Base-by-base conservation (phyloP, 78 protist species). In the Dictyostelium discoideum region DNA sequence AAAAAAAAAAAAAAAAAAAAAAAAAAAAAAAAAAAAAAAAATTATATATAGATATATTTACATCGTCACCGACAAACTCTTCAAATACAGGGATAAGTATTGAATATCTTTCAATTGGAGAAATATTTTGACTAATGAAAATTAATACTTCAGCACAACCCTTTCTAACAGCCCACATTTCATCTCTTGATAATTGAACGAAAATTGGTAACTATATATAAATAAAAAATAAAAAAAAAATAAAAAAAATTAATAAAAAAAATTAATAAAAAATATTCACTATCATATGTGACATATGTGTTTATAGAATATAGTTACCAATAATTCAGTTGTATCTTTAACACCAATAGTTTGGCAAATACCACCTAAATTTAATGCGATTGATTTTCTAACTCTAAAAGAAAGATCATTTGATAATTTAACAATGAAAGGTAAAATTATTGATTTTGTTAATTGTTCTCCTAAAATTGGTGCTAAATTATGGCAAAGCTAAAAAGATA, bases 161-260 rank as follows among this genome's bases (percentile, higher is more conserved):
- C 79, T 96, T 96, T 73, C 97, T 88, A 72, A 96, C 97, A 72
- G 95, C 95, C 97, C 97, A 96, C 26, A 96, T 95, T 77, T 93
- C 96, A 84, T 96, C 97, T 18, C 54, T 42, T n/a, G 95, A 69
- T 76, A 96, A 86, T 26, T 37, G 60, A 16, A 92, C 20, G n/a
- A 83, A 92, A 9, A 84, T 78, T 84, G 96, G 96, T 85, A 92
- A 65, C 96, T 92, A 60, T 42, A 88, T 54, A 32, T 32, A 32
- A 32, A 18, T 80, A 29, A 16, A 11, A n/a, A 40, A 63, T 8
- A 6, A 22, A 78, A 20, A 60, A 29, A 26, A 11, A n/a, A 40
- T 32, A 26, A 22, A 78, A 88, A 3, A 69, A 20, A 78, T 10
- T 46, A 18, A 32, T 54, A 16, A 16, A 16, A 54, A 54, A 54